Evolutionary conservation across 2,329 filamentous ascomycete species (phyloP).

Genomic region (Fusarium sp.): DNA sequence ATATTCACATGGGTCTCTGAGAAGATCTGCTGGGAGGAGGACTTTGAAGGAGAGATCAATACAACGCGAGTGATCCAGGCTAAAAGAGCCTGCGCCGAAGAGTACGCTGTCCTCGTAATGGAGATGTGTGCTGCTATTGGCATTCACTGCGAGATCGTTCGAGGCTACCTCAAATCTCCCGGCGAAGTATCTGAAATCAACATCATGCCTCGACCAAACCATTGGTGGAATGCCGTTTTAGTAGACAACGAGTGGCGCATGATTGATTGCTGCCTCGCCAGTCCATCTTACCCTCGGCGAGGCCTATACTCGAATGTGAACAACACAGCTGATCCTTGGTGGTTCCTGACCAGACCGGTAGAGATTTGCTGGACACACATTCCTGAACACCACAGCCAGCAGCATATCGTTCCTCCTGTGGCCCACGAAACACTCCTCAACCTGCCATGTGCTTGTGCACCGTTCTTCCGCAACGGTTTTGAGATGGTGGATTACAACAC

Average conservation of each 20-base stretch:
- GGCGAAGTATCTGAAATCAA: constrained; percentile 87
- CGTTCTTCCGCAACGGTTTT: constrained; percentile 87
- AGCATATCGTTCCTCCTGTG: constrained; percentile 92
- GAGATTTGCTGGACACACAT: constrained; percentile 98
- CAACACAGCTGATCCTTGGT: constrained; percentile 86
- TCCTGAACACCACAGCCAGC: constrained; percentile 87
- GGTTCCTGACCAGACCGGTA: constrained; percentile 90
- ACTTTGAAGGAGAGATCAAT: constrained; percentile 88
- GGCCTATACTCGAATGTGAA: constrained; percentile 81
- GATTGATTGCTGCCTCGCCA: constrained; percentile 93
- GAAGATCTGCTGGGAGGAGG: constrained; percentile 95
- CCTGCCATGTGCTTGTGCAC: constrained; percentile 86
- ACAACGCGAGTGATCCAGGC: constrained; percentile 86
- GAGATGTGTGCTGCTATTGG: constrained; percentile 96
- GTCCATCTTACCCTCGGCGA: constrained; percentile 88
- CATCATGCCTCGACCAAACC: constrained; percentile 88
- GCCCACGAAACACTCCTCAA: constrained; percentile 89
- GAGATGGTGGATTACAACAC: constrained; percentile 94
- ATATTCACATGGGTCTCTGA: constrained; percentile 99
- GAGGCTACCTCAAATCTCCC: constrained; percentile 91
- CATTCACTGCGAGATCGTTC: constrained; percentile 87
- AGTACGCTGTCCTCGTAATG: constrained; percentile 88
- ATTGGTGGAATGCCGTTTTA: constrained; percentile 97
- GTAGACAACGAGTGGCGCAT: constrained; percentile 97
- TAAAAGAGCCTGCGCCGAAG: constrained; percentile 87